A percentile compares a stretch with the other conserved stretches of the same genome.
Conservation (phyloP, 1,284 basidiomycete species). For the Phylloporus sp. region DNA sequence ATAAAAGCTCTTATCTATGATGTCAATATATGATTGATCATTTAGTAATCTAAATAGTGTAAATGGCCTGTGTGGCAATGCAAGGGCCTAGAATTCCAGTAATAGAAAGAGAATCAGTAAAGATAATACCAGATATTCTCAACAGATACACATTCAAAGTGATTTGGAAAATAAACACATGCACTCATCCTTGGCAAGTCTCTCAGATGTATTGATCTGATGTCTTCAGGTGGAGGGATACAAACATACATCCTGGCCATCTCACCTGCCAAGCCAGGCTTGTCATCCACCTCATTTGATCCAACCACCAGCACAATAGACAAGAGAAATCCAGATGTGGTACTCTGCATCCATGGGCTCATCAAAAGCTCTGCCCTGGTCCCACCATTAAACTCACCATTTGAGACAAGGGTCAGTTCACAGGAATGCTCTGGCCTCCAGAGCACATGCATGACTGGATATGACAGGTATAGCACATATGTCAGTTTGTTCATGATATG, state of each 20-base stretch:
- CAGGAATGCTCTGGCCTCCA: conserved; percentile 85
- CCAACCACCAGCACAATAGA: conserved; percentile 4
- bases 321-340: conserved; percentile 26
- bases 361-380: conserved; percentile 29
- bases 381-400: conserved; percentile 57
- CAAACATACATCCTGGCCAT: conserved; percentile 72
- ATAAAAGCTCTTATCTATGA: too few relatives aligned
- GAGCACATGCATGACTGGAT: conserved; percentile 71
- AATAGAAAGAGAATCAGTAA: too few relatives aligned
- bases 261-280: conserved; percentile 47
- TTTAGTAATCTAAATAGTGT: too few relatives aligned
- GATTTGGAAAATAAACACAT: too few relatives aligned
- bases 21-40: too few relatives aligned
- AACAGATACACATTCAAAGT: too few relatives aligned
- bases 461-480: conserved; percentile 78
- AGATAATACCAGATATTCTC: too few relatives aligned
- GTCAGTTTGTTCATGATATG: conserved; percentile 64
- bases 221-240: conserved; percentile 22
- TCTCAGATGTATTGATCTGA: conserved; percentile 54
- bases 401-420: conserved; percentile 76
- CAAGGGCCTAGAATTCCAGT: too few relatives aligned
- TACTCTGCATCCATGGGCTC: conserved; percentile 36
- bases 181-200: too few relatives aligned
- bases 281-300: conserved; percentile 27
- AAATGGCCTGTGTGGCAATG: too few relatives aligned